Base-by-base conservation (phyloP, 2,329 filamentous ascomycete species). In the Septoria linicola region DNA sequence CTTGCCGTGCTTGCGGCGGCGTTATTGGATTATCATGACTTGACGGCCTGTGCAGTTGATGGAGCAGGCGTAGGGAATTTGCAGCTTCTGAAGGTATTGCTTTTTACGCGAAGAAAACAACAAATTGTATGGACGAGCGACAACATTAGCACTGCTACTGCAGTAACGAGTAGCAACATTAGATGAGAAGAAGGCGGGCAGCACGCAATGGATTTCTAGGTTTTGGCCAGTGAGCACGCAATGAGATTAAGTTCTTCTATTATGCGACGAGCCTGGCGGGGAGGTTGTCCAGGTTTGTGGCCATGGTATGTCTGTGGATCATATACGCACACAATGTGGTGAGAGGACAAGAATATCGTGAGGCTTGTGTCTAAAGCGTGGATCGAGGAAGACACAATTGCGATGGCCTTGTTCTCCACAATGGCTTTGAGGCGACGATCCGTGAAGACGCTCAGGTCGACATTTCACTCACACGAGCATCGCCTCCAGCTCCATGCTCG, bases 141-240 rank as follows among this genome's bases (percentile, higher is more conserved):
- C 10, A 10, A 27, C 23, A n/a, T n/a, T n/a, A n/a, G n/a, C n/a
- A 27, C 5, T 27, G 23, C 23, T 27, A 27, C 23, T 27, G 10
- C 23, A n/a, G 23, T 27, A 10, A 27, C 10, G 23, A 27, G 23
- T 27, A 27, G 23, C 23, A 5, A 10, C 5, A 27, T 10, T 27
- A 10, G 23, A 42, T 16, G 8, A 17, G 40, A 25, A 30, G 40
- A 19, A 14, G 31, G 11, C 31, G 27, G 40, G 16, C 11, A 44
- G 41, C 41, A 44, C 41, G 41, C 41, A 16, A 44, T 44, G 25
- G 25, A 44, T 44, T 34, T 44, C 41, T 44, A 25, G 41, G 32
- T 34, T 42, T 35, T 34, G 41, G 27, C 14, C 41, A 44, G 21
- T 16, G 41, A 44, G 41, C 41, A 44, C 41, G 41, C 41, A 27